Percentiles rank a stretch among this genome's conserved stretches.
These are phyloP conservation scores for Thalassiosira pacifica DNA, from an alignment of 352 stramenopile genomes.

Conservation along the genomic window DNA sequence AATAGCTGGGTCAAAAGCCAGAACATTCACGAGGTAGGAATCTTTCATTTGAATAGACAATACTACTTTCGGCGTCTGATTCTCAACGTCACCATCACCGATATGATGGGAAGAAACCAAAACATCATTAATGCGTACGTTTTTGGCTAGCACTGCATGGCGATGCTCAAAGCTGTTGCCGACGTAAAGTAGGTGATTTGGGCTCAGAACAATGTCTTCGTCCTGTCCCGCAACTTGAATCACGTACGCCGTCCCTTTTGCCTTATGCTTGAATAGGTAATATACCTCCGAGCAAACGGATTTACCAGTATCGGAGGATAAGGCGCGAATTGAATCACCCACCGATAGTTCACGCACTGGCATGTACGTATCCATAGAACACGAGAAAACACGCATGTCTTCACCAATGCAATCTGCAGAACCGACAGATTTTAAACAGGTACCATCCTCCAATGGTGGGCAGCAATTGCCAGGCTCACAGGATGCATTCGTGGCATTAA, in stretches of 20 bases:
- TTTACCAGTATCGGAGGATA: not conserved
- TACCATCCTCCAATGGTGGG: not conserved
- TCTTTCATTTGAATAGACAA: not conserved
- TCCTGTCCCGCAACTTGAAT: not conserved
- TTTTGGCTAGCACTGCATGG: not conserved
- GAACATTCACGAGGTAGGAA: not conserved
- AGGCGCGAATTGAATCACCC: not conserved
- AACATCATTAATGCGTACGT: not conserved
- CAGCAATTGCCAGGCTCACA: constrained; percentile 2
- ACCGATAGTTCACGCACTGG: not conserved
- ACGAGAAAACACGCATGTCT: not conserved
- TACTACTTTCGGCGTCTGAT: not conserved
- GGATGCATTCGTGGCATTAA: not conserved
- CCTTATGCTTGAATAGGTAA: not conserved
- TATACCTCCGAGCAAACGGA: not conserved
- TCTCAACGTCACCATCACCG: too few species aligned
- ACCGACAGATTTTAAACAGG: not conserved
- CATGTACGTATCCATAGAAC: not conserved
- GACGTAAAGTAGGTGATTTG: constrained; percentile 3
- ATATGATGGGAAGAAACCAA: not conserved
- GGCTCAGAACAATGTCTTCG: not conserved
- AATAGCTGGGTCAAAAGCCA: not conserved
- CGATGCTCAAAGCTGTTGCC: not conserved
- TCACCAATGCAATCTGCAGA: not conserved
- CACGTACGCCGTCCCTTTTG: not conserved